Evolutionary conservation across 352 stramenopile species (phyloP).

Genomic region (Peronospora destructor): DNA sequence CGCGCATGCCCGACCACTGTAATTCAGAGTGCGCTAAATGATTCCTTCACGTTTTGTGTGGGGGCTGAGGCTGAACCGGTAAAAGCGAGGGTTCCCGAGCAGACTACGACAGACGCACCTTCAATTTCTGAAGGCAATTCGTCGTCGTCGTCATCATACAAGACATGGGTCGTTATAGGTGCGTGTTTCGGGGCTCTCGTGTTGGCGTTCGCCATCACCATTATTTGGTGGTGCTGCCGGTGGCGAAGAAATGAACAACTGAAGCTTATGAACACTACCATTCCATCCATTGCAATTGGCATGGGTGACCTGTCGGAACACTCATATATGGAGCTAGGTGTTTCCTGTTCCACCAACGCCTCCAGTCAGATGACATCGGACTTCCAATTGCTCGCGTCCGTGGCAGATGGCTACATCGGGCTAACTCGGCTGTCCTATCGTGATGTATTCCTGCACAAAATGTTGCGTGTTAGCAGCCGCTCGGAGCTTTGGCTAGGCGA

Average conservation of each 20-base stretch:
- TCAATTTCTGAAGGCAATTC: conserved; percentile 9
- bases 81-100: conserved; percentile 19
- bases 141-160: conserved; percentile 28
- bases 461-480: conserved; percentile 62
- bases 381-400: conserved; percentile 61
- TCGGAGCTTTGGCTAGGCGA: conserved; percentile 73
- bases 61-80: conserved; percentile 8
- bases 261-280: conserved; percentile 43
- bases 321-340: conserved; percentile 48
- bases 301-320: conserved; percentile 52
- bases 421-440: conserved; percentile 63
- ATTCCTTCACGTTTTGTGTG: conserved; percentile 58
- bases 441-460: conserved; percentile 63
- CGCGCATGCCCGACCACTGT: conserved; percentile 39
- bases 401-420: conserved; percentile 60
- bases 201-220: conserved; percentile 26
- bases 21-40: conserved; percentile 38
- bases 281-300: conserved; percentile 46
- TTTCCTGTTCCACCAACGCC: conserved; percentile 32
- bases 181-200: conserved; percentile 30
- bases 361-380: conserved; percentile 71
- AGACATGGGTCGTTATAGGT: conserved; percentile 43
- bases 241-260: conserved; percentile 36
- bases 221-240: conserved; percentile 38
- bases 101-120: conserved; percentile 16